phyloP scores from a whole-genome alignment of 306 rosid genomes.

The Begonia peltatifolia region DNA sequence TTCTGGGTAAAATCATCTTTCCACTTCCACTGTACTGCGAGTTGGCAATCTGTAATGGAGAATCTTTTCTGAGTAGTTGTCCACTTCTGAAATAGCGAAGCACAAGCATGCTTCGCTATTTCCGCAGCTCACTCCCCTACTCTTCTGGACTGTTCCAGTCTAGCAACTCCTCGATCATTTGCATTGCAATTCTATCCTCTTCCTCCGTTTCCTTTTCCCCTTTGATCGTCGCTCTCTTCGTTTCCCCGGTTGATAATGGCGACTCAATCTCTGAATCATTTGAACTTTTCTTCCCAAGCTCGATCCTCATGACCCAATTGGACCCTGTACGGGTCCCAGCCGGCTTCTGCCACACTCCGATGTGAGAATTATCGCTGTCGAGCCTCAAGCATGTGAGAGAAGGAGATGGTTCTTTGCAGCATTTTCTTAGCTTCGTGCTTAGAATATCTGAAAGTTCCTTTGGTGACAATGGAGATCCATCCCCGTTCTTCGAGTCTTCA shows the following conservation, averaged over 20 bases:
- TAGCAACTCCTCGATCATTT: slow-evolving; percentile 92
- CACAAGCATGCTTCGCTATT: too few relatives aligned
- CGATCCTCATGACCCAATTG: slow-evolving; percentile 88
- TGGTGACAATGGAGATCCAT: slow-evolving; percentile 8
- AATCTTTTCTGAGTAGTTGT: too few relatives aligned
- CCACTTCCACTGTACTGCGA: too few relatives aligned
- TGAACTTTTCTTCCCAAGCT: slow-evolving; percentile 50
- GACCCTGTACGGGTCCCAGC: slow-evolving; percentile 65
- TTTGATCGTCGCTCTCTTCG: slow-evolving; percentile 5
- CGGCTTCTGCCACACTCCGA: slow-evolving; percentile 93
- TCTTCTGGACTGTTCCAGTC: slow-evolving; percentile 34
- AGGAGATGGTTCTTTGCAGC: slow-evolving; percentile 89
- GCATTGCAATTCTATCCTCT: slow-evolving; percentile 73
- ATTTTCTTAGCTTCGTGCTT: slow-evolving; percentile 71
- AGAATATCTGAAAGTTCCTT: slow-evolving; percentile 83
- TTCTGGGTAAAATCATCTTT: too few relatives aligned
- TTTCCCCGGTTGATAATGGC: not conserved
- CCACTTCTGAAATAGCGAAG: too few relatives aligned
- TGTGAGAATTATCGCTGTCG: slow-evolving; percentile 83
- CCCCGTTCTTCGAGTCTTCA: slow-evolving; percentile 6
- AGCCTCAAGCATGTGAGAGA: slow-evolving; percentile 87
- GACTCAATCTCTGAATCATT: not conserved
- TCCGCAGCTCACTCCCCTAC: too few relatives aligned
- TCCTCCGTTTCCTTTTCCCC: slow-evolving; percentile 24
- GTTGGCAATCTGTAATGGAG: too few relatives aligned